phyloP scores from a whole-genome alignment of 1,284 basidiomycete genomes.

The Vanrija sp. region DNA sequence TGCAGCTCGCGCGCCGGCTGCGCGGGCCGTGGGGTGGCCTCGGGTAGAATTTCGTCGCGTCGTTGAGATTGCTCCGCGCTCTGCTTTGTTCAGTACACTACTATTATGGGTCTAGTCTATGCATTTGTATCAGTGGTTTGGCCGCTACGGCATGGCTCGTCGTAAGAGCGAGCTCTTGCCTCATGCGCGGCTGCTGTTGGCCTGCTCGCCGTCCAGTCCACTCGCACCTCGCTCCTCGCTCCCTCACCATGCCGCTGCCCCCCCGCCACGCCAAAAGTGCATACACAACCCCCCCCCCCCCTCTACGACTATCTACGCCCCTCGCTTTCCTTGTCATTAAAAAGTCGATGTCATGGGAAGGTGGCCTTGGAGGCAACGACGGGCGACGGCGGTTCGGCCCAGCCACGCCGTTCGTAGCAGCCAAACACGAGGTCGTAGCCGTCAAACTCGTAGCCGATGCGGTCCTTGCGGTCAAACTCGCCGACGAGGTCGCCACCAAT shows the following conservation, averaged over 20 bases:
- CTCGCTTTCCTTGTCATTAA: not conserved
- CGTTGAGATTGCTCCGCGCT: too few relatives aligned
- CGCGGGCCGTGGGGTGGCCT: slow-evolving; percentile 70
- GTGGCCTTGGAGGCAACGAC: not conserved
- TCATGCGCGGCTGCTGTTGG: too few relatives aligned
- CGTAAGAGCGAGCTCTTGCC: too few relatives aligned
- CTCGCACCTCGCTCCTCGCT: too few relatives aligned
- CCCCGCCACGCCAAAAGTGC: not conserved
- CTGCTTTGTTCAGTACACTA: too few relatives aligned
- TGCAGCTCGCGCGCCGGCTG: slow-evolving; percentile 91
- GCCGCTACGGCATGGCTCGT: too few relatives aligned
- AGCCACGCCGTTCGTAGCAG: slow-evolving; percentile 64
- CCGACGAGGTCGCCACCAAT: slow-evolving; percentile 40
- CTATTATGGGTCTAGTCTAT: too few relatives aligned
- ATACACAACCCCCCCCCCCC: not conserved
- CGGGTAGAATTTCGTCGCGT: slow-evolving; percentile 14
- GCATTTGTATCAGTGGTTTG: too few relatives aligned
- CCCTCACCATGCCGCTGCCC: too few relatives aligned
- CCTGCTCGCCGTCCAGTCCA: too few relatives aligned
- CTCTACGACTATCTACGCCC: slow-evolving; percentile 1
- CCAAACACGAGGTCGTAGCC: slow-evolving; percentile 93
- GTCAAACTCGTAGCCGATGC: slow-evolving; percentile 97
- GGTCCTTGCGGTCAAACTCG: slow-evolving; percentile 69
- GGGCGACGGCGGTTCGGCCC: slow-evolving; percentile 31
- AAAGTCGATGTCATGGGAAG: not conserved